These are phyloP conservation scores for Blastocystis hominis DNA, from an alignment of 352 stramenopile species.

Conservation along the genomic window DNA sequence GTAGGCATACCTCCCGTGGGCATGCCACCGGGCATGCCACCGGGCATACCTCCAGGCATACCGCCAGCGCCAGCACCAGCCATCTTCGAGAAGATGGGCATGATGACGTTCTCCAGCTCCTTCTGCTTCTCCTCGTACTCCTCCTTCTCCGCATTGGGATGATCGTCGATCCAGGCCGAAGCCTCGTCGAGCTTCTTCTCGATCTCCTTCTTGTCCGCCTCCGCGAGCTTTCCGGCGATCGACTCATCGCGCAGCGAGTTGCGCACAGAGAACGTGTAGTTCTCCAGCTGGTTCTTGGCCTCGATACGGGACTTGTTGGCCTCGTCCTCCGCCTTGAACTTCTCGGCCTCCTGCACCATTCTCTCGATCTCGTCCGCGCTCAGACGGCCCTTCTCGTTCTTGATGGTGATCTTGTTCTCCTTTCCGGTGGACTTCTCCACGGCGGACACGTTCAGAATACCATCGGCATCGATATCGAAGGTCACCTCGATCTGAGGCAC, in stretches of 20 bases:
- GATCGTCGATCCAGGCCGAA: slow-evolving; percentile 74
- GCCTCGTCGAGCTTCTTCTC: slow-evolving; percentile 85
- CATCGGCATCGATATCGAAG: slow-evolving; percentile 75
- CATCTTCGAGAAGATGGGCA: slow-evolving; percentile 60
- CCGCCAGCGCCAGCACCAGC: slow-evolving; percentile 63
- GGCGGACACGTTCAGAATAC: slow-evolving; percentile 63
- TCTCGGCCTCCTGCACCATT: slow-evolving; percentile 80
- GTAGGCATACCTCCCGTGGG: slow-evolving; percentile 59
- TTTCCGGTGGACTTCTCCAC: slow-evolving; percentile 75
- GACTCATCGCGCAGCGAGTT: slow-evolving; percentile 75
- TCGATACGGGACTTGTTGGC: slow-evolving; percentile 67
- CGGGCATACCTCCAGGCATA: slow-evolving; percentile 66
- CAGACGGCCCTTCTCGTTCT: slow-evolving; percentile 80
- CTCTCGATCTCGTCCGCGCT: slow-evolving; percentile 80
- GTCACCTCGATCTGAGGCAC: slow-evolving; percentile 81
- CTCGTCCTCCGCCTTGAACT: slow-evolving; percentile 80
- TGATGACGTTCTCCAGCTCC: slow-evolving; percentile 67
- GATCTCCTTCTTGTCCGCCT: slow-evolving; percentile 80
- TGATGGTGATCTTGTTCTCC: slow-evolving; percentile 85
- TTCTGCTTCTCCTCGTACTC: slow-evolving; percentile 88
- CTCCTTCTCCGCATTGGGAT: slow-evolving; percentile 76
- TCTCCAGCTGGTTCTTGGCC: slow-evolving; percentile 77
- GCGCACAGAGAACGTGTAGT: slow-evolving; percentile 76
- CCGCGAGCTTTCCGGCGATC: slow-evolving; percentile 82
- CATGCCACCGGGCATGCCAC: slow-evolving; percentile 67